These are phyloP conservation scores for Podaxis carcinomalis DNA, from an alignment of 768 basidiomycete species.

Conservation along the genomic window DNA sequence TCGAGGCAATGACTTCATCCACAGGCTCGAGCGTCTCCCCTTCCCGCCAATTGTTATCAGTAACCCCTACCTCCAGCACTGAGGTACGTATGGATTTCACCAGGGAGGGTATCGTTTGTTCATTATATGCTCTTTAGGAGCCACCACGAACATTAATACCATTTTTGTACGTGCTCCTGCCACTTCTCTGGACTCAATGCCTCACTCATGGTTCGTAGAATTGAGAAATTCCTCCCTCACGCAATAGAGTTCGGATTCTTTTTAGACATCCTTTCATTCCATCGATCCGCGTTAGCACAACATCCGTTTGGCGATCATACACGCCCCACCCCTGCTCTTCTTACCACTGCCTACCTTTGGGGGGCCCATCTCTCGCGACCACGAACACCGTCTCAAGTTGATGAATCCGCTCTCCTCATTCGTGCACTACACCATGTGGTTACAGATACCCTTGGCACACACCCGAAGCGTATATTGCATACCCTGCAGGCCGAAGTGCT, in stretches of 20 bases:
- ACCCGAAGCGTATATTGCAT: slow-evolving; percentile 45
- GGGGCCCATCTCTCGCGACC: slow-evolving; percentile 41
- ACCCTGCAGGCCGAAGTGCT: slow-evolving; percentile 61
- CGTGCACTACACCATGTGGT: slow-evolving; percentile 46
- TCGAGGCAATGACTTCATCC: slow-evolving; percentile 34
- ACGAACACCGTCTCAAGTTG: slow-evolving; percentile 29
- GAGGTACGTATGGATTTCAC: slow-evolving; percentile 27
- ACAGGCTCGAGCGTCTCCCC: slow-evolving; percentile 43
- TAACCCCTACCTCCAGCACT: slow-evolving; percentile 30
- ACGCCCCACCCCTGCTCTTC: slow-evolving; percentile 44
- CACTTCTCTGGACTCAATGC: background rate
- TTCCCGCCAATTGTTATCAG: slow-evolving; percentile 27
- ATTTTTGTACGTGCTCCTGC: slow-evolving; percentile 26
- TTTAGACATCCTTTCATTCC: slow-evolving; percentile 46
- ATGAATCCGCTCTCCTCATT: slow-evolving; percentile 44
- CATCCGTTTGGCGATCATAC: slow-evolving; percentile 44
- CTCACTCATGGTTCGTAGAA: slow-evolving; percentile 27
- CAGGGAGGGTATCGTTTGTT: slow-evolving; percentile 6
- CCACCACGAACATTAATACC: slow-evolving; percentile 33
- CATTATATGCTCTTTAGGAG: slow-evolving; percentile 26
- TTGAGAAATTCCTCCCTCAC: slow-evolving; percentile 57
- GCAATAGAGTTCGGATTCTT: slow-evolving; percentile 64
- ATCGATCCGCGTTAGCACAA: slow-evolving; percentile 41
- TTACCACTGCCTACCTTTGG: slow-evolving; percentile 48
- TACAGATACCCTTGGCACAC: slow-evolving; percentile 41